These are phyloP conservation scores for Xylariaceae sp. DNA, from an alignment of 2,329 filamentous ascomycete species.

Conservation along the genomic window DNA sequence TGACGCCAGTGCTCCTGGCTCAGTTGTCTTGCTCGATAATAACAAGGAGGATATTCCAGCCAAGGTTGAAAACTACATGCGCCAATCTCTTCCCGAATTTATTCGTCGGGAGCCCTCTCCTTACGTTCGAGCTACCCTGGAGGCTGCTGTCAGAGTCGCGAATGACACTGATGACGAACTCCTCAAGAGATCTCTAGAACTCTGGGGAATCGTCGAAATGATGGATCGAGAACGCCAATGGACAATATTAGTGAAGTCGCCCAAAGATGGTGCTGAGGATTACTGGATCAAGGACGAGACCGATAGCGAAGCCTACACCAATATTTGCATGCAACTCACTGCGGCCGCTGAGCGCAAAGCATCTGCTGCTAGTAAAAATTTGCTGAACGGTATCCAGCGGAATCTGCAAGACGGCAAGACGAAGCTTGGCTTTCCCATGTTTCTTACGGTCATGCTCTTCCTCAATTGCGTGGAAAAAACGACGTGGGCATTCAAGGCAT, in stretches of 20 bases:
- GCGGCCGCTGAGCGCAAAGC: slow-evolving; percentile 67
- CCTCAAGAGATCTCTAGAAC: slow-evolving; percentile 60
- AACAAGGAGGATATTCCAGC: slow-evolving; percentile 62
- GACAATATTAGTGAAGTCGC: slow-evolving; percentile 55
- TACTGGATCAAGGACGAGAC: slow-evolving; percentile 56
- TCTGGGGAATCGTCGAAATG: slow-evolving; percentile 68
- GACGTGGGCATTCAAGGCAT: slow-evolving; percentile 70
- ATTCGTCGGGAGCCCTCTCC: slow-evolving; percentile 62
- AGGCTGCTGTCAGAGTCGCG: slow-evolving; percentile 51
- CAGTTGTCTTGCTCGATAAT: slow-evolving; percentile 61
- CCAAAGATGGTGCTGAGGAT: slow-evolving; percentile 44
- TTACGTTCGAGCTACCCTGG: slow-evolving; percentile 62
- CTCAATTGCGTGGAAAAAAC: slow-evolving; percentile 69
- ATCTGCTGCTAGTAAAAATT: slow-evolving; percentile 58
- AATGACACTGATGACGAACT: slow-evolving; percentile 55
- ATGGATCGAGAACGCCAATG: slow-evolving; percentile 67
- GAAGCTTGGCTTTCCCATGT: slow-evolving; percentile 62
- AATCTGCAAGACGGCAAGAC: slow-evolving; percentile 63
- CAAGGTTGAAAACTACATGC: slow-evolving; percentile 64
- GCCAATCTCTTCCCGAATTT: slow-evolving; percentile 58
- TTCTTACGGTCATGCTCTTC: slow-evolving; percentile 63
- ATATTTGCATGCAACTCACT: slow-evolving; percentile 66
- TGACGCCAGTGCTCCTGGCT: slow-evolving; percentile 35
- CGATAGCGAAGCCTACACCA: slow-evolving; percentile 60
- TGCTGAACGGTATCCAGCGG: slow-evolving; percentile 64